phyloP scores from a whole-genome alignment of 495 filamentous ascomycete genomes.

The Penicilliopsis zonata region DNA sequence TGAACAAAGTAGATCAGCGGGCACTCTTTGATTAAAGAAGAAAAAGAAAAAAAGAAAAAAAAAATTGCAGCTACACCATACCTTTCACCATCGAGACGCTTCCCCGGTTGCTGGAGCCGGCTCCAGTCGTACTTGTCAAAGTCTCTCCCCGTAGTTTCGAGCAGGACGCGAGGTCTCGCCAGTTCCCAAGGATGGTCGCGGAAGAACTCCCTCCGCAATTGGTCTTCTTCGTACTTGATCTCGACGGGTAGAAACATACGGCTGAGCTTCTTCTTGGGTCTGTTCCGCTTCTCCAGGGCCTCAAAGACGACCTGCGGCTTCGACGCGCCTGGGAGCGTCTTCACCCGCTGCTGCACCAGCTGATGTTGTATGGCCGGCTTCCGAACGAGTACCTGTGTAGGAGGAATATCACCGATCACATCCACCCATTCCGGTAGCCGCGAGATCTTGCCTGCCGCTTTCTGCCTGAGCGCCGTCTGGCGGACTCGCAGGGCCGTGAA shows the following conservation, averaged over 20 bases:
- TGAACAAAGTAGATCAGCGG: constrained; percentile 18
- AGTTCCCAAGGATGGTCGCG: constrained; percentile 95
- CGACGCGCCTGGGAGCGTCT: constrained; percentile 19
- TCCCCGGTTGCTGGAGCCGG: constrained; percentile 63
- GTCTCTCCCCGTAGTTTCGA: constrained; percentile 82
- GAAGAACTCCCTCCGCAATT: constrained; percentile 69
- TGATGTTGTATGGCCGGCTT: constrained; percentile 55
- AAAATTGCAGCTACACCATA: too few species aligned
- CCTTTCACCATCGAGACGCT: constrained; percentile 78
- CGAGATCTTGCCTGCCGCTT: constrained; percentile 36
- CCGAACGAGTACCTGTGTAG: constrained; percentile 63
- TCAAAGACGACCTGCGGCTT: constrained; percentile 28
- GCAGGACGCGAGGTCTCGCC: constrained; percentile 70
- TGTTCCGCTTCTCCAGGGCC: constrained; percentile 24
- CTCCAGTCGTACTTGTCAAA: constrained; percentile 69
- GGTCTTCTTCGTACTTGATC: constrained; percentile 78
- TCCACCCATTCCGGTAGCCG: constrained; percentile 64
- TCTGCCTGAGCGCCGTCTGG: constrained; percentile 46
- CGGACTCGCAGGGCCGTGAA: constrained; percentile 64
- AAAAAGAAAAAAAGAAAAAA: too few species aligned
- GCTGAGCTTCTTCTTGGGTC: constrained; percentile 54
- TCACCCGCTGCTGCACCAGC: constrained; percentile 37
- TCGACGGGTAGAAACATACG: constrained; percentile 67
- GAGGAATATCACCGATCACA: constrained; percentile 62
- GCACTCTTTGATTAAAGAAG: not conserved